Conservation (phyloP, 2,329 filamentous ascomycete species). For the Ophiostoma pallidulum region DNA sequence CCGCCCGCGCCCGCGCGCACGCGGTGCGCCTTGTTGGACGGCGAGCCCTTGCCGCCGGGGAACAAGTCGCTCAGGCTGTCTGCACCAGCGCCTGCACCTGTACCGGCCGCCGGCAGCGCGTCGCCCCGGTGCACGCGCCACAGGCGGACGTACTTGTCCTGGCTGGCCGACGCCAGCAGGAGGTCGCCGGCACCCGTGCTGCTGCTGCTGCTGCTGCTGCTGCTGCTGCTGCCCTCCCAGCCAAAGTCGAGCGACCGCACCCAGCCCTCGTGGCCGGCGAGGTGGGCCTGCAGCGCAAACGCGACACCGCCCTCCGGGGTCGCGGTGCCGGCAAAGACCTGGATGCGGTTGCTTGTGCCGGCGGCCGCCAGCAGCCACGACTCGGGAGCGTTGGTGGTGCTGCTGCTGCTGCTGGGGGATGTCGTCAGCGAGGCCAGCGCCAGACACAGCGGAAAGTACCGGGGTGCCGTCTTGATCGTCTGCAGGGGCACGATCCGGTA, state of each 20-base stretch:
- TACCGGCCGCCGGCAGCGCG: constrained; percentile 47
- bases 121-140: constrained; percentile 75
- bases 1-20: constrained; percentile 53
- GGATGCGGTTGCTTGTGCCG: constrained; percentile 73
- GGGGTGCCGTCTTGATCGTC: constrained; percentile 62
- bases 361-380: constrained; percentile 69
- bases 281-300: constrained; percentile 65
- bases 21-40: constrained; percentile 82
- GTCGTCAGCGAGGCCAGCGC: constrained; percentile 63
- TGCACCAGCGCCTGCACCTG: constrained; percentile 39
- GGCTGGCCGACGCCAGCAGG: constrained; percentile 83
- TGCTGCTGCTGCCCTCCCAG: constrained; percentile 39
- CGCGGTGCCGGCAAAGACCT: constrained; percentile 56
- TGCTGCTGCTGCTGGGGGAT: constrained; percentile 37
- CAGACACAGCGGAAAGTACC: constrained; percentile 72
- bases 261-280: constrained; percentile 92
- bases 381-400: too few relatives aligned
- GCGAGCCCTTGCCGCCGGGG: constrained; percentile 71
- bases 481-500: constrained; percentile 59
- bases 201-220: constrained; percentile 10
- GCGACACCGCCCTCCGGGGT: constrained; percentile 27
- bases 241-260: constrained; percentile 76
- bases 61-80: constrained; percentile 47
- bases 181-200: constrained; percentile 57
- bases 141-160: constrained; percentile 92